Evolutionary conservation across 208 protist genomes (phyloP), one percentile per base, ranked within the genome.

Genomic region (Wallacemonas sp.): DNA sequence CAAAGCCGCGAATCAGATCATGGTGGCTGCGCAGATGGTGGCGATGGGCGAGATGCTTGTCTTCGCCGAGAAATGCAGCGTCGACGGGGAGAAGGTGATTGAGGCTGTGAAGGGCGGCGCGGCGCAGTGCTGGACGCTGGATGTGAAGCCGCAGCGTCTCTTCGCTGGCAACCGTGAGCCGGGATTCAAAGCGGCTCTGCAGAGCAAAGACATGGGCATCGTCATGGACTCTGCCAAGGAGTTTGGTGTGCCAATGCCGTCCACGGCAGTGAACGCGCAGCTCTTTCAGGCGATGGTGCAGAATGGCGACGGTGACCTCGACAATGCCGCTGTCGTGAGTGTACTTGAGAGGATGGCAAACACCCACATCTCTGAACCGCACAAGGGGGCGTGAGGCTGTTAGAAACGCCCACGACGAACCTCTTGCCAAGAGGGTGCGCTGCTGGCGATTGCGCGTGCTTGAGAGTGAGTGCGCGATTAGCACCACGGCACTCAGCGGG

Each of bases 1-100:
- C 71, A 99, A 99, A 75, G 93, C 94, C 52, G 89, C 89, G 13
- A 99, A 99, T 65, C 97, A 99, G 77, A 98, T 98, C 41, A 93
- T 97, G 79, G 93, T 98, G 32, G 91, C 91, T 8, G 87, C 85
- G 26, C 93, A 87, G 71, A 98, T 98, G 92, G 88, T 97, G 21
- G 97, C 95, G 4, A 86, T 99, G 75, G 82, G 80, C 2, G 96
- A 99, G 68, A 96, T 96, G 27, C 79, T 98, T 9, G 78, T 98
- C 44, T 98, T 98, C 38, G 76, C 89, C 2, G 73, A 97, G 75
- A 95, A 96, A 68, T 94, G 87, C 29, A 89, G 89, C 9, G 91
- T 97, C 27, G 76, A 93, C n/a, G 79, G 74, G 6, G 73, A 83
- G 41, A 79, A 81, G 52, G 87, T 96, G 27, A 82, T 97, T 19